These are phyloP conservation scores for Raphidocelis subcapitata DNA, from an alignment of 139 green algal species.

Conservation along the genomic window DNA sequence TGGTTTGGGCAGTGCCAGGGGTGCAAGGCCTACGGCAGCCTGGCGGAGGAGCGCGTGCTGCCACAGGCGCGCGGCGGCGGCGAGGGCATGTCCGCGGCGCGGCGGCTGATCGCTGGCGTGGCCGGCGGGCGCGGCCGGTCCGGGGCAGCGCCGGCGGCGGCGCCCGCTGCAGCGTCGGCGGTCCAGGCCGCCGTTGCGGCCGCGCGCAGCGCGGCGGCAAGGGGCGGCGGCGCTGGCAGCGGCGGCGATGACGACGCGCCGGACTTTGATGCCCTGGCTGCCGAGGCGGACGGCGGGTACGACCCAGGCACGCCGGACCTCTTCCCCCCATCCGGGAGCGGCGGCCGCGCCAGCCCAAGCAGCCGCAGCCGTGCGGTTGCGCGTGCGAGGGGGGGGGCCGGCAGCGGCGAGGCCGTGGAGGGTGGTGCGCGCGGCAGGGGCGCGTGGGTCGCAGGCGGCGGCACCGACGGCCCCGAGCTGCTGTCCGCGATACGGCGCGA, in stretches of 20 bases:
- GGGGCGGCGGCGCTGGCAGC: neutral
- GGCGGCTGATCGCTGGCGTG: constrained; percentile 13
- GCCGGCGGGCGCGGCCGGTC: neutral
- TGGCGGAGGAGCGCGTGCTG: constrained; percentile 30
- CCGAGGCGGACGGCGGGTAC: too few species aligned
- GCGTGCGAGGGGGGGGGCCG: neutral
- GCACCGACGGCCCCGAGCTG: constrained; percentile 34
- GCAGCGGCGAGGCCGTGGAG: neutral
- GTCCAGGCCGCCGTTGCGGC: neutral
- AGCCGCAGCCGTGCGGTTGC: neutral
- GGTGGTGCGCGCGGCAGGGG: neutral
- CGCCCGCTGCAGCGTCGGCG: neutral
- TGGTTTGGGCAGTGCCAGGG: constrained; percentile 62
- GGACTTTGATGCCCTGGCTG: too few species aligned
- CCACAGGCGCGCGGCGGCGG: constrained; percentile 13
- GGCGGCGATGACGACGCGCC: too few species aligned
- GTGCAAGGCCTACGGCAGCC: constrained; percentile 57
- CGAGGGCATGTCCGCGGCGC: constrained; percentile 34
- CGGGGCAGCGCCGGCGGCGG: neutral
- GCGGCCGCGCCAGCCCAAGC: constrained; percentile 1
- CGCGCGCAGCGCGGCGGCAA: neutral
- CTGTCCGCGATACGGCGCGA: constrained; percentile 42
- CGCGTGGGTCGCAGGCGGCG: neutral
- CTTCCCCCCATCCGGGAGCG: neutral
- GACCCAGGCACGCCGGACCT: neutral